Conservation (phyloP, 345 rosid genomes). For the Arabis alpina region DNA sequence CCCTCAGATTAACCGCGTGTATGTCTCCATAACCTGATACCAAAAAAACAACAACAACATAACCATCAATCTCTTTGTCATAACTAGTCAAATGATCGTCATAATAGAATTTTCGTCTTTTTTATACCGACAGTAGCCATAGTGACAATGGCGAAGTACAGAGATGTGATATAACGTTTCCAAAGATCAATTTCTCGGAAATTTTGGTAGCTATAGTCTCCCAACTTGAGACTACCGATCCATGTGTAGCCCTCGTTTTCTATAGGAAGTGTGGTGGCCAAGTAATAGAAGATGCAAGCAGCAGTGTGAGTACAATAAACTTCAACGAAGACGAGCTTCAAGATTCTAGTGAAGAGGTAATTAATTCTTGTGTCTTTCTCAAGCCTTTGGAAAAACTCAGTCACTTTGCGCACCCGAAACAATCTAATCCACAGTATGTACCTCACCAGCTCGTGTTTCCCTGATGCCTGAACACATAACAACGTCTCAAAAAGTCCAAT, state of each 20-base stretch:
- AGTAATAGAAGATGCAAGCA: conserved; percentile 84
- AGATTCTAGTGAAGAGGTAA: conserved; percentile 72
- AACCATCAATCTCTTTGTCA: conserved; percentile 11
- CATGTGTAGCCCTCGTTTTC: conserved; percentile 78
- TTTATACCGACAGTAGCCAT: conserved; percentile 85
- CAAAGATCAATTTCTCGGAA: conserved; percentile 78
- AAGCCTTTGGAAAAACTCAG: conserved; percentile 55
- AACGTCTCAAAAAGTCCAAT: too few relatives aligned
- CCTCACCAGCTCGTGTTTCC: conserved; percentile 68
- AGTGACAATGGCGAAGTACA: conserved; percentile 85
- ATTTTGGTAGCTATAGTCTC: conserved; percentile 69
- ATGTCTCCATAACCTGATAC: conserved; percentile 92
- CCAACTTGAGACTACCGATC: conserved; percentile 88
- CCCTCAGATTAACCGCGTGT: conserved; percentile 94
- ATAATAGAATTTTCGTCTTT: background rate
- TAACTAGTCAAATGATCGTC: conserved; percentile 5
- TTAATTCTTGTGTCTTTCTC: conserved; percentile 83
- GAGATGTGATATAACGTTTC: conserved; percentile 79
- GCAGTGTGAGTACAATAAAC: conserved; percentile 89
- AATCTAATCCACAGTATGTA: conserved; percentile 81
- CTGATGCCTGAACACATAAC: conserved; percentile 50
- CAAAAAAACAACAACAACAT: too few relatives aligned
- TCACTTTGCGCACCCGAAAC: conserved; percentile 65
- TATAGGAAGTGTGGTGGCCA: conserved; percentile 77
- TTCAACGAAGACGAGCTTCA: conserved; percentile 77